phyloP scores from a whole-genome alignment of 2,329 filamentous ascomycete species.

The Hymenoscyphus fraxineus region DNA sequence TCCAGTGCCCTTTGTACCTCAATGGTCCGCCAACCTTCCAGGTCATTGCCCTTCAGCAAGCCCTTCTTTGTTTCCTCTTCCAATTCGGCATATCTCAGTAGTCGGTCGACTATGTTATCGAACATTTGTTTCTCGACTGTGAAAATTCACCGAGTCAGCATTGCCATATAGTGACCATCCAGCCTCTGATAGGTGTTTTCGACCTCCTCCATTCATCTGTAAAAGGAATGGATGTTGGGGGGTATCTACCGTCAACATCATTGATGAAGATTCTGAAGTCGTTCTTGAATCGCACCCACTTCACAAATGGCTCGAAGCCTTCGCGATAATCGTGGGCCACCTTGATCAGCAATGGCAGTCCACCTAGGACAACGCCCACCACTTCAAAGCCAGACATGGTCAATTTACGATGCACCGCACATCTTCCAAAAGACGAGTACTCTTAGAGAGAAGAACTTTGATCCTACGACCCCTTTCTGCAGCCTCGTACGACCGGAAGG shows the following conservation, averaged over 20 bases:
- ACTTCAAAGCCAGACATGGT: constrained; percentile 28
- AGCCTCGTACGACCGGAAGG: neutral
- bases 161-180: no score
- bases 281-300: constrained; percentile 26
- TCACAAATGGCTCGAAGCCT: constrained; percentile 26
- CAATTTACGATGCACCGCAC: neutral
- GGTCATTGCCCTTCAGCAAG: constrained; percentile 19
- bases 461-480: neutral
- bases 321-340: constrained; percentile 26
- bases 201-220: no score
- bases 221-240: constrained; percentile 8
- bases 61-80: constrained; percentile 20
- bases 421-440: neutral
- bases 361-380: constrained; percentile 24
- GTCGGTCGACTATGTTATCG: constrained; percentile 19
- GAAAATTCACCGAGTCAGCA: no score
- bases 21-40: constrained; percentile 22
- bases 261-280: constrained; percentile 26
- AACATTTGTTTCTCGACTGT: constrained; percentile 18
- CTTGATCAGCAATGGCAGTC: constrained; percentile 24
- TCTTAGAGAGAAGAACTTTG: neutral
- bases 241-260: constrained; percentile 17
- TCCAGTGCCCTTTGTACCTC: constrained; percentile 18
- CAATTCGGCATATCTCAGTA: constrained; percentile 24
- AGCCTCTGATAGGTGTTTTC: no score